Evolutionary conservation across 176 grass and related monocot genomes (phyloP), one percentile per base, ranked within the genome.

Genomic region (Lolium rigidum): DNA sequence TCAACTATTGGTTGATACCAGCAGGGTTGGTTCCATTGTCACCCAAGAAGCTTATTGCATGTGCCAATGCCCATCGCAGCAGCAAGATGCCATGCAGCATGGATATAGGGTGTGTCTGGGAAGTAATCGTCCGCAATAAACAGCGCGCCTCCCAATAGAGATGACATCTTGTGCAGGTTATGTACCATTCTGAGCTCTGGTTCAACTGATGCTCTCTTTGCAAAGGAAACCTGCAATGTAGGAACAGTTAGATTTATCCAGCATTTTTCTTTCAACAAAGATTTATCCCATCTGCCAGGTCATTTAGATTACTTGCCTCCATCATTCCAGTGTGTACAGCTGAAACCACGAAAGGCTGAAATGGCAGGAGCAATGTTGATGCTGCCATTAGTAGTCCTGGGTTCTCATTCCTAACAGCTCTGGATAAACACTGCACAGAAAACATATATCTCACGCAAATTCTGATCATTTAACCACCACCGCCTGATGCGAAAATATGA

Each of bases 81-180:
- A 12, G 97, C 97, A 22, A 99, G 94, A 78, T 99, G 97, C 94
- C 97, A 99, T 75, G 90, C 97, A 37, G 94, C 94, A 50, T 99
- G 97, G 85, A 99, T 86, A 68, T 96, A 99, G 12, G 94, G 97
- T n/a, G 88, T 92, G 20, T 77, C 86, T 0, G 90, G 90, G 76
- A 95, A 99, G 85, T 79, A 92, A 61, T 96, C 94, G 11, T 99
- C 94, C 0, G 93, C 90, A 39, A 99, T 78, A 86, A 99, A 99
- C 74, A 99, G 84, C 4, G 80, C 97, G 11, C 97, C 97, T 59
- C 92, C 93, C 25, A 98, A 51, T 52, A 98, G 67, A 85, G 93
- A 93, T 17, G 97, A 99, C 92, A 95, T 72, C 62, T 86, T 99
- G 79, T 99, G 97, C 59, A 99, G 90, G 82, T 89, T 96, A 90